These are phyloP conservation scores for Inga leiocalycina DNA, from an alignment of 306 rosid species.

Conservation along the genomic window DNA sequence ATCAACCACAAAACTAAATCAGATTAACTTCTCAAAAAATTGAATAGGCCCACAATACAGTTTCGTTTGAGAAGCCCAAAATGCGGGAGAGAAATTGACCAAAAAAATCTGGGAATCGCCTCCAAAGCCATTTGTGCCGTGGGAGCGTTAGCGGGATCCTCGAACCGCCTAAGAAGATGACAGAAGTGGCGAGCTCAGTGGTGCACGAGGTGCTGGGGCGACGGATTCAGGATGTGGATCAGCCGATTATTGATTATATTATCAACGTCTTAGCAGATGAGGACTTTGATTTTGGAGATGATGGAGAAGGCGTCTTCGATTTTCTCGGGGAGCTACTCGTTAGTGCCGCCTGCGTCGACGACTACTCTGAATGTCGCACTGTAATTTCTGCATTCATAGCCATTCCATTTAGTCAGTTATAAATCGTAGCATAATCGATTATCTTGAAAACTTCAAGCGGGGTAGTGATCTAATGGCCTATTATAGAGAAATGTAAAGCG, in stretches of 20 bases:
- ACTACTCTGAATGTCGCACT: constrained; percentile 76
- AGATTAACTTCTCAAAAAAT: too few relatives aligned
- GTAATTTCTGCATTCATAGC: constrained; percentile 44
- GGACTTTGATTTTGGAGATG: constrained; percentile 89
- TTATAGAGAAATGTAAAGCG: background rate
- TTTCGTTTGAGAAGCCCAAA: background rate
- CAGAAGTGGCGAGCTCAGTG: constrained; percentile 89
- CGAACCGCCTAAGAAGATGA: constrained; percentile 51
- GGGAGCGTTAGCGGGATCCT: background rate
- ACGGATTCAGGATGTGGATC: constrained; percentile 71
- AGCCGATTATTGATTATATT: constrained; percentile 86
- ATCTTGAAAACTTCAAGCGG: background rate
- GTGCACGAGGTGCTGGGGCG: constrained; percentile 85
- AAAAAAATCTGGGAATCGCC: background rate
- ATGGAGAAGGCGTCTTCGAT: constrained; percentile 88
- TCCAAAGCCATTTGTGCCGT: background rate
- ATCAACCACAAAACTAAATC: background rate
- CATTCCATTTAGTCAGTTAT: constrained; percentile 10
- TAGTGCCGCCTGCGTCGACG: constrained; percentile 80
- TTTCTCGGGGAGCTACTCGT: constrained; percentile 90
- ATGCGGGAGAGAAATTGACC: background rate
- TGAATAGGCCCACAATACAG: background rate
- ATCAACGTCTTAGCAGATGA: constrained; percentile 97
- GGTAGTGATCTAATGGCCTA: background rate
- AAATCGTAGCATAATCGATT: background rate